phyloP scores from a whole-genome alignment of 2,329 filamentous ascomycete species.

The Alternaria angustiovoidea region DNA sequence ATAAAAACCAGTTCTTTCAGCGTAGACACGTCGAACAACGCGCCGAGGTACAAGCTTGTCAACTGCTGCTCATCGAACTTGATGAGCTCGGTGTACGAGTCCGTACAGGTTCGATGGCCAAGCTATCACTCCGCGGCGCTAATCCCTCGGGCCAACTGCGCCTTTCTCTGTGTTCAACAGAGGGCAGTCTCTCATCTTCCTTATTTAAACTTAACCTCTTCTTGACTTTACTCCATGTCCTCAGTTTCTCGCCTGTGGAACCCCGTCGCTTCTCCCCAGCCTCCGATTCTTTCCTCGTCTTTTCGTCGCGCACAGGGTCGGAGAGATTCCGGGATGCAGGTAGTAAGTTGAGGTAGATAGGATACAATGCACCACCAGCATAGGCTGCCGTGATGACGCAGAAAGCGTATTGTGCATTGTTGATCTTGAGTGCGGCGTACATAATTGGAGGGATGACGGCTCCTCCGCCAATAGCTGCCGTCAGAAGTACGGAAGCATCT shows the following conservation, averaged over 20 bases:
- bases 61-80: constrained; percentile 10
- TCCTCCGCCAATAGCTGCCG: constrained; percentile 64
- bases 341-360: constrained; percentile 62
- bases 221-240: constrained; percentile 35
- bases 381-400: constrained; percentile 63
- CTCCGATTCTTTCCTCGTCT: constrained; percentile 36
- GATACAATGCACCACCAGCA: constrained; percentile 60
- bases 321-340: constrained; percentile 60
- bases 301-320: constrained; percentile 55
- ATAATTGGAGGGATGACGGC: constrained; percentile 65
- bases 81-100: constrained; percentile 17
- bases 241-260: constrained; percentile 26
- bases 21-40: not conserved
- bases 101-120: constrained; percentile 24
- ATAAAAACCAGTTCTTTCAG: not conserved
- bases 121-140: constrained; percentile 22
- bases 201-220: constrained; percentile 31
- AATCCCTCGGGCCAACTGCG: constrained; percentile 42
- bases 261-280: constrained; percentile 33
- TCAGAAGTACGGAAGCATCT: constrained; percentile 62
- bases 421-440: constrained; percentile 53
- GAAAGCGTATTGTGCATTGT: constrained; percentile 58
- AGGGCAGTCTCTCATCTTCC: constrained; percentile 33
- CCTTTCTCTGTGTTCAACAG: constrained; percentile 43
- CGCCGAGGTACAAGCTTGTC: not conserved